These are phyloP conservation scores for Fraxinus dipetala DNA, from an alignment of 305 asterid genomes.

Conservation along the genomic window DNA sequence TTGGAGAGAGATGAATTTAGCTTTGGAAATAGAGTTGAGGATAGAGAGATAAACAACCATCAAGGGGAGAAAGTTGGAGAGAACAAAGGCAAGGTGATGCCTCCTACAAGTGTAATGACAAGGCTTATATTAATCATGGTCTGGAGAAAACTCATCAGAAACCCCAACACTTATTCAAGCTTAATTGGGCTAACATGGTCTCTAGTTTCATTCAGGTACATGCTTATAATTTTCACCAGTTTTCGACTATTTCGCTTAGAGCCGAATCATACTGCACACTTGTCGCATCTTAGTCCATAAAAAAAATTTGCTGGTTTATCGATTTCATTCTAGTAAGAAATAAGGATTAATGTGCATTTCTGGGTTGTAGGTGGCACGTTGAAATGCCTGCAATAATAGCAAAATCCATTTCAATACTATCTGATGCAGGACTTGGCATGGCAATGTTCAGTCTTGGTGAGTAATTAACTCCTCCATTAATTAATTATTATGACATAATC, in stretches of 20 bases:
- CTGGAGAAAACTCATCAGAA: slow-evolving; percentile 65
- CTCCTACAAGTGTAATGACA: slow-evolving; percentile 62
- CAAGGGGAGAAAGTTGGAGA: slow-evolving; percentile 39
- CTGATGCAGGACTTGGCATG: slow-evolving; percentile 67
- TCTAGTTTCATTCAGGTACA: slow-evolving; percentile 49
- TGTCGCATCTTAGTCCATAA: not conserved
- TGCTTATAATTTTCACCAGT: not conserved
- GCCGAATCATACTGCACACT: not conserved
- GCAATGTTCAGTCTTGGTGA: slow-evolving; percentile 64
- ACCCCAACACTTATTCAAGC: slow-evolving; percentile 58
- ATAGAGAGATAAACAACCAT: slow-evolving; percentile 25
- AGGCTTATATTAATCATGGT: slow-evolving; percentile 57
- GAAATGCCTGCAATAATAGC: slow-evolving; percentile 59
- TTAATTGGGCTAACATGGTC: slow-evolving; percentile 50
- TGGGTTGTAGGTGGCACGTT: slow-evolving; percentile 43
- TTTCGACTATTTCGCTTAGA: not conserved
- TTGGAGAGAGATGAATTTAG: slow-evolving; percentile 71
- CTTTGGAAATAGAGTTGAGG: slow-evolving; percentile 57
- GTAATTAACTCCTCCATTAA: not conserved
- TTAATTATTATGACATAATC: not conserved
- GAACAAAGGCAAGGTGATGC: slow-evolving; percentile 40
- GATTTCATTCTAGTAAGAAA: not conserved
- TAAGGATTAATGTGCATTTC: not conserved
- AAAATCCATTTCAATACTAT: slow-evolving; percentile 48
- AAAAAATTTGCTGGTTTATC: not conserved